Base-by-base conservation (phyloP, 1,284 basidiomycete genomes). In the Fomitopsis schrenkii region DNA sequence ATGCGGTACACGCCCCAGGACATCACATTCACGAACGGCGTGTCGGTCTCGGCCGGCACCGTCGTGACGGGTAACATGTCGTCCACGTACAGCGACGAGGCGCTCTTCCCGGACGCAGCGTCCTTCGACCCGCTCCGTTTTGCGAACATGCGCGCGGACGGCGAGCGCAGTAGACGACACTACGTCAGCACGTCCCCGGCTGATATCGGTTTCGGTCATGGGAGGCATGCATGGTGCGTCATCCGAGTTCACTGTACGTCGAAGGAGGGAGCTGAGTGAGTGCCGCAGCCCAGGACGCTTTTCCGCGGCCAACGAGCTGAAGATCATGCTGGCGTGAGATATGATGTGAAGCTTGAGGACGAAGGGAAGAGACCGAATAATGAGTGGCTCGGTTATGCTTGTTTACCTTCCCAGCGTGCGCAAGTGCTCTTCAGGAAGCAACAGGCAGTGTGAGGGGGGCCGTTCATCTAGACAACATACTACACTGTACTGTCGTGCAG, bases 51-150 rank as follows among this genome's bases (percentile, higher is more conserved):
- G 1, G 69, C 74, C 6, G 79, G 79, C 3, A 74, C 76, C 42
- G 68, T 75, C 55, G 67, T 82, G 40, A 71, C 74, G 1, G 73
- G 76, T 5, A 77, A 80, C 46, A 71, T 79, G 57, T 68, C 68
- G 28, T 70, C 72, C 1, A 69, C 76, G 26, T 80, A 82, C 66
- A 70, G 66, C 59, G 75, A 82, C 63, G 71, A 77, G 28, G 66
- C 72, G 14, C 64, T 74, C 41, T 82, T 81, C 63, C 66, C 70
- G 10, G 67, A 79, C 50, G 72, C 79, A 3, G 54, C 70, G 19
- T 67, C 61, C 3, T 83, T 80, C 65, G 59, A 80, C 57, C 70
- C 78, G 2, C 81, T 79, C 62, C 74, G 80, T 15, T 84, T 82
- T 66, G 71, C 76, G n/a, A 74, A 77, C 35, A 64, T 77, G 59